phyloP scores from a whole-genome alignment of 177 flowering plant genomes.

The Vitis hybrid region DNA sequence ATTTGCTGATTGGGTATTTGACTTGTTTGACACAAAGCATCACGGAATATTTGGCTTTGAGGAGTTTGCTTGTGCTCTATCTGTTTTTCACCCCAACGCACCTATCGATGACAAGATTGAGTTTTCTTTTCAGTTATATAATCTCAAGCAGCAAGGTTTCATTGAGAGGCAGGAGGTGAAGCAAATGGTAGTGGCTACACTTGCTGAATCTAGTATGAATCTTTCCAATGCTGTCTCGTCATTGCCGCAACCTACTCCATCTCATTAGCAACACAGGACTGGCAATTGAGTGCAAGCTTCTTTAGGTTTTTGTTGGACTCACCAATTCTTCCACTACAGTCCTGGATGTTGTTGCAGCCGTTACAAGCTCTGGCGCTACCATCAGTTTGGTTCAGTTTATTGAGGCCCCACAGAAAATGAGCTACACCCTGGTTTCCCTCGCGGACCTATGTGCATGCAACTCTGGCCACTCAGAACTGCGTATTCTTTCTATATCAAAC shows the following conservation, averaged over 20 bases:
- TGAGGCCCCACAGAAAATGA: constrained; percentile 68
- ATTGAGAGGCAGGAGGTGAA: constrained; percentile 99
- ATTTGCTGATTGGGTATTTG: constrained; percentile 97
- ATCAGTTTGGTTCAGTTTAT: constrained; percentile 93
- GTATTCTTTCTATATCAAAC: too few species aligned
- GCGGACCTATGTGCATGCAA: too few species aligned
- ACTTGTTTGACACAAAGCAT: constrained; percentile 94
- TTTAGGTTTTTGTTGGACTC: constrained; percentile 95
- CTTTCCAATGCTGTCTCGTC: constrained; percentile 76
- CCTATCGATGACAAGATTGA: constrained; percentile 95
- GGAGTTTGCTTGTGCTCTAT: constrained; percentile 94
- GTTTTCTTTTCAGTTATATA: constrained; percentile 91
- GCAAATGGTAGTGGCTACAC: constrained; percentile 99
- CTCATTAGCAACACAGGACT: constrained; percentile 99
- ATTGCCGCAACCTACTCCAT: constrained; percentile 66
- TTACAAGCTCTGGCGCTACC: constrained; percentile 88
- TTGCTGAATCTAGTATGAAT: constrained; percentile 99
- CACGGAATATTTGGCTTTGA: constrained; percentile 93
- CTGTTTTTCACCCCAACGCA: constrained; percentile 95
- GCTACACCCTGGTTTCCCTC: too few species aligned
- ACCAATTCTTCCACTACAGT: constrained; percentile 60
- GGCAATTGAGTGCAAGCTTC: constrained; percentile 88
- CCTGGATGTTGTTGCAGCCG: constrained; percentile 68
- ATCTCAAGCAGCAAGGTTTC: constrained; percentile 97
- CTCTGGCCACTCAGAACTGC: too few species aligned